Percentiles rank a stretch among this genome's conserved stretches.
Evolutionary conservation across 2,329 filamentous ascomycete genomes (phyloP).

Genomic region (Didymella keratinophila): DNA sequence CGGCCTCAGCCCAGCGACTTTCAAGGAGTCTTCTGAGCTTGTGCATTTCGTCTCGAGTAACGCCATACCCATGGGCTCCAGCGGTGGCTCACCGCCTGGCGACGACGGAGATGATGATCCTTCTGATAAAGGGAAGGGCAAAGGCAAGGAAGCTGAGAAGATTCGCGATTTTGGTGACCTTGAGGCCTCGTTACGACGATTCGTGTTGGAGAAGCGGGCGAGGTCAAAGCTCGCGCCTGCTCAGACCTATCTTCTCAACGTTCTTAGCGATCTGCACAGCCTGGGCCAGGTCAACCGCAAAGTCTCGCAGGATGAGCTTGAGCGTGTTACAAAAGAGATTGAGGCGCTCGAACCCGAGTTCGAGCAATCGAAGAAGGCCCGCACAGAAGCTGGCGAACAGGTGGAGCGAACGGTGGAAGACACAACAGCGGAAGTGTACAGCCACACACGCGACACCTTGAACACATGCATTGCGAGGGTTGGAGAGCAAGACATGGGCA

Average conservation of each 20-base stretch:
- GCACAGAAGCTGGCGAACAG: constrained; percentile 78
- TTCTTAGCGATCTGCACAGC: constrained; percentile 84
- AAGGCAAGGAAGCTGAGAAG: constrained; percentile 78
- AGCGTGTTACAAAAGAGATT: constrained; percentile 82
- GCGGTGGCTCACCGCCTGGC: constrained; percentile 44
- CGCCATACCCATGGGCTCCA: constrained; percentile 75
- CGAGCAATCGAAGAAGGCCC: constrained; percentile 82
- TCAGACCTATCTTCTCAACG: constrained; percentile 92
- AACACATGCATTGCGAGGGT: constrained; percentile 77
- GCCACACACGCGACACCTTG: constrained; percentile 78
- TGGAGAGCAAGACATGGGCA: constrained; percentile 78
- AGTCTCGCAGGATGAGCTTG: constrained; percentile 83
- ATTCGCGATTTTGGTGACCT: constrained; percentile 87
- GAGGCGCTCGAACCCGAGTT: constrained; percentile 83
- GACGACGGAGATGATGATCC: constrained; percentile 53
- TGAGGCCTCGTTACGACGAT: constrained; percentile 86
- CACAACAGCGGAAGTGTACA: constrained; percentile 85
- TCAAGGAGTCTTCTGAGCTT: constrained; percentile 89
- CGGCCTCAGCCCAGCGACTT: constrained; percentile 87
- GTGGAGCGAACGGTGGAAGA: constrained; percentile 84
- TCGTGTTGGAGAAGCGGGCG: constrained; percentile 94
- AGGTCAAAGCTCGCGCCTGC: constrained; percentile 95
- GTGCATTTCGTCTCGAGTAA: constrained; percentile 99
- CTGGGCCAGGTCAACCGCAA: constrained; percentile 88
- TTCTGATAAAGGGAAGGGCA: constrained; percentile 60